Evolutionary conservation across 139 green algal genomes (phyloP).

Genomic region (Coccomyxa sp.): DNA sequence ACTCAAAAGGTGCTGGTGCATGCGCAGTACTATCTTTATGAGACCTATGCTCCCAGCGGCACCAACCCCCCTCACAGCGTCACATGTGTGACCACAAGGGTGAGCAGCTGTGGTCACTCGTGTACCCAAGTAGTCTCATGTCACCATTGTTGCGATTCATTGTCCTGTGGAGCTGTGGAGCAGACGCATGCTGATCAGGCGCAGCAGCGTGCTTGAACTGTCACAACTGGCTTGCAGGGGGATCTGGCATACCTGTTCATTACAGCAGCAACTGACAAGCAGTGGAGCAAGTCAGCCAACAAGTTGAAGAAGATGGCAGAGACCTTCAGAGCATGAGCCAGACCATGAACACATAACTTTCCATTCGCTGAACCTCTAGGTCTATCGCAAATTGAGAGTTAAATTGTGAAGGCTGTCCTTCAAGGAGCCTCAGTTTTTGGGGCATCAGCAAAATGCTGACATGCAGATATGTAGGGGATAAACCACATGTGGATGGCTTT

Average conservation of each 20-base stretch:
- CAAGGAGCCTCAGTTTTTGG: no score
- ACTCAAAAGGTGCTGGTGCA: background rate
- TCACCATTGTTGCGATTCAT: background rate
- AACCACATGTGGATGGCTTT: no score
- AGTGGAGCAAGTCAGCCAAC: slow-evolving; percentile 53
- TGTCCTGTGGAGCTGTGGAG: background rate
- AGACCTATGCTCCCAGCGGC: slow-evolving; percentile 42
- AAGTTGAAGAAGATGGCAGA: slow-evolving; percentile 47
- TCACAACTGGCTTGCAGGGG: slow-evolving; percentile 22
- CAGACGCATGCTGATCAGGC: background rate
- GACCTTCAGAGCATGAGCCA: slow-evolving; percentile 47
- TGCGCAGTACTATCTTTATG: slow-evolving; percentile 44
- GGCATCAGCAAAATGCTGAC: no score
- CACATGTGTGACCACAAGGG: slow-evolving; percentile 63
- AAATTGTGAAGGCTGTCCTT: no score
- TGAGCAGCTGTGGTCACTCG: background rate
- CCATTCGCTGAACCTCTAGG: no score
- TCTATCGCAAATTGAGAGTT: no score
- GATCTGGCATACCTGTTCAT: slow-evolving; percentile 63
- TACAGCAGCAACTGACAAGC: slow-evolving; percentile 63
- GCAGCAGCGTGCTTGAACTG: background rate
- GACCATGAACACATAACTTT: background rate
- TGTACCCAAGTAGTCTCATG: background rate
- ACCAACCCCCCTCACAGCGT: slow-evolving; percentile 47
- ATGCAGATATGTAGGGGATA: no score